phyloP scores from a whole-genome alignment of 2,329 filamentous ascomycete genomes.

The Xylariaceae sp. region DNA sequence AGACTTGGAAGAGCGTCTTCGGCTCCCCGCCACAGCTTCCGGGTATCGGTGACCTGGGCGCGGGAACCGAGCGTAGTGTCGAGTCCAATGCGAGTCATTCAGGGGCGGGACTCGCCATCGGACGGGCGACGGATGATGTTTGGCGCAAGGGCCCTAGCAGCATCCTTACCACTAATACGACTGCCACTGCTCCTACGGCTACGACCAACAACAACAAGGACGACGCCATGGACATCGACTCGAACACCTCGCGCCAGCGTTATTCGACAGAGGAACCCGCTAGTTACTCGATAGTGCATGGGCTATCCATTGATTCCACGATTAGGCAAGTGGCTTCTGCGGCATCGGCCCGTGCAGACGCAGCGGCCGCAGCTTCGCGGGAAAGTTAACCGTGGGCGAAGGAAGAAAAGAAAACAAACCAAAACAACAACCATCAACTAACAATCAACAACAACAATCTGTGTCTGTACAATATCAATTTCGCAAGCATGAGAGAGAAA shows the following conservation, averaged over 20 bases:
- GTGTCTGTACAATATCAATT: too few species aligned
- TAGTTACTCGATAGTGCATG: slow-evolving; percentile 10
- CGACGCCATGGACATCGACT: slow-evolving; percentile 31
- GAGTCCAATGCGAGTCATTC: slow-evolving; percentile 21
- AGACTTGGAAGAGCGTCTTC: slow-evolving; percentile 21
- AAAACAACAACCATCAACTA: too few species aligned
- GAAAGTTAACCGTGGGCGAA: slow-evolving; percentile 9
- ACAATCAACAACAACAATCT: too few species aligned
- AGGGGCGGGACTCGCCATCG: slow-evolving; percentile 27
- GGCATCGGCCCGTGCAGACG: slow-evolving; percentile 22
- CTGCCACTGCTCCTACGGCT: too few species aligned
- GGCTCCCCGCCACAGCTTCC: slow-evolving; percentile 21
- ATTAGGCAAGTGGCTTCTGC: slow-evolving; percentile 36
- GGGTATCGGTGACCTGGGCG: slow-evolving; percentile 21
- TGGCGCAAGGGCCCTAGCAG: slow-evolving; percentile 30
- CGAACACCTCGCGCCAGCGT: slow-evolving; percentile 21
- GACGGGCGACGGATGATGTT: slow-evolving; percentile 29
- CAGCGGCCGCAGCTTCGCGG: slow-evolving; percentile 9
- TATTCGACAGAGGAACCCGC: slow-evolving; percentile 22
- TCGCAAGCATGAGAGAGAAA: too few species aligned
- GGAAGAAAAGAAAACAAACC: too few species aligned
- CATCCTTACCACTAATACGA: slow-evolving; percentile 4
- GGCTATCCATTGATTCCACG: slow-evolving; percentile 21
- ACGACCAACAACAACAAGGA: slow-evolving; percentile 10
- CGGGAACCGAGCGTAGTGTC: slow-evolving; percentile 24